Evolutionary conservation across 2,329 filamentous ascomycete species (phyloP), one percentile per base, ranked within the genome.

Genomic region (Aspergillus bombycis): DNA sequence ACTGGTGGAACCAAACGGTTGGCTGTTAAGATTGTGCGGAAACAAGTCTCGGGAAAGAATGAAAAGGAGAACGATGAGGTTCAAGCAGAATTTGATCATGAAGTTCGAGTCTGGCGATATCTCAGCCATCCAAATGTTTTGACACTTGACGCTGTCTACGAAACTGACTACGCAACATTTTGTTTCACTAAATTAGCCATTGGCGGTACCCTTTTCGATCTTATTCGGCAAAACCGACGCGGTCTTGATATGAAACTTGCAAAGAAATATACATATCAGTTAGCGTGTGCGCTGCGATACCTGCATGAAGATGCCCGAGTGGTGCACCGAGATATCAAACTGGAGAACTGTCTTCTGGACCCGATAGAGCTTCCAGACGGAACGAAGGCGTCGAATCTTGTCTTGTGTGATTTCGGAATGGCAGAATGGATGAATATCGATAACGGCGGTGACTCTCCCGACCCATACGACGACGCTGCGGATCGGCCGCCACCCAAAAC

Each of bases 381-480:
- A 11, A 75, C 74, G 0, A 79, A 84, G 43, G 82, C 84, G 19
- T 87, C 86, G 10, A 83, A 84, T 41, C 71, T 91, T 8, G 83
- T 89, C 5, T 81, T 91, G 6, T 90, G 88, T 74, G 88, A 91
- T 72, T 91, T 91, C 71, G 88, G 88, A 55, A 88, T 91, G 80
- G 87, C 88, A 14, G 88, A 90, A 72, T 90, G 88, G 79, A 83
- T 90, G 66, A 82, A 83, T 26, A 83, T 80, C 61, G 86, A 88
- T 64, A 82, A 82, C 63, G 82, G 83, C 26, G 79, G 80, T 30
- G 80, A 81, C 63, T 81, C 82, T 11, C 78, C 81, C 14, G 83
- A 84, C 64, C 83, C 84, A 8, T 81, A 81, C 61, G 79, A 81
- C 60, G 77, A 80, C 66, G 74, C 75, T 12, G 75, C 75, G 7